These are phyloP conservation scores for Ganoderma sinense DNA, from an alignment of 1,284 basidiomycete genomes.

Conservation along the genomic window DNA sequence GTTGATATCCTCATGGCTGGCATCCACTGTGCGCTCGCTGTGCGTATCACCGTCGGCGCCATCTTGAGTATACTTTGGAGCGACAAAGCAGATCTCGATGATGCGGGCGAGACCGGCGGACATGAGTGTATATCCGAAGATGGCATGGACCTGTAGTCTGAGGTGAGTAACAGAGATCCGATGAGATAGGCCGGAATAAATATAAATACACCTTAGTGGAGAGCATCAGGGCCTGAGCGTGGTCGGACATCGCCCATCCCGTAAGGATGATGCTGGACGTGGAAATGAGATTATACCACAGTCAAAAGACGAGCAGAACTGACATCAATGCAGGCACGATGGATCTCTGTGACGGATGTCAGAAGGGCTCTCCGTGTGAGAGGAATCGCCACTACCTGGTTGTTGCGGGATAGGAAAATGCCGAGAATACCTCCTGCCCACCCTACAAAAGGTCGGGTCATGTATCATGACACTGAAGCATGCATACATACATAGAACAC, in stretches of 20 bases:
- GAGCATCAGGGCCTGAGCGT: conserved; percentile 85
- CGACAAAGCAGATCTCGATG: conserved; percentile 87
- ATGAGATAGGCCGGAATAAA: neutral
- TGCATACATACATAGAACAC: conserved; percentile 48
- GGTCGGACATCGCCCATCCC: conserved; percentile 95
- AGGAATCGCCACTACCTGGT: conserved; percentile 53
- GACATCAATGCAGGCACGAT: conserved; percentile 88
- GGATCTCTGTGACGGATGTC: conserved; percentile 58
- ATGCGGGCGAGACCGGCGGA: conserved; percentile 85
- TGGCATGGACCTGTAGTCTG: conserved; percentile 71
- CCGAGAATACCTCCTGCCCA: conserved; percentile 93
- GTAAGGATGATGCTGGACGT: conserved; percentile 80
- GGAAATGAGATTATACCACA: conserved; percentile 7
- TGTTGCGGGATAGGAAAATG: conserved; percentile 85
- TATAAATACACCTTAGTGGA: conserved; percentile 74
- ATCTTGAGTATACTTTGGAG: conserved; percentile 44
- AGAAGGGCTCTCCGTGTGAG: conserved; percentile 6
- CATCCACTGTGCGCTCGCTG: conserved; percentile 73
- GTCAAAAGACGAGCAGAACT: conserved; percentile 32
- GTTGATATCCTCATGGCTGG: conserved; percentile 34
- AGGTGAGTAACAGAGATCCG: neutral
- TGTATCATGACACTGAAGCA: neutral
- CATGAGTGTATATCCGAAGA: conserved; percentile 90
- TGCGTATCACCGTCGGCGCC: conserved; percentile 53
- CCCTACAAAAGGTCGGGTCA: conserved; percentile 55